Percentiles rank a stretch among this genome's conserved stretches.
phyloP scores from a whole-genome alignment of 1,139 yeast species.

The Debaryomycetaceae sp. region DNA sequence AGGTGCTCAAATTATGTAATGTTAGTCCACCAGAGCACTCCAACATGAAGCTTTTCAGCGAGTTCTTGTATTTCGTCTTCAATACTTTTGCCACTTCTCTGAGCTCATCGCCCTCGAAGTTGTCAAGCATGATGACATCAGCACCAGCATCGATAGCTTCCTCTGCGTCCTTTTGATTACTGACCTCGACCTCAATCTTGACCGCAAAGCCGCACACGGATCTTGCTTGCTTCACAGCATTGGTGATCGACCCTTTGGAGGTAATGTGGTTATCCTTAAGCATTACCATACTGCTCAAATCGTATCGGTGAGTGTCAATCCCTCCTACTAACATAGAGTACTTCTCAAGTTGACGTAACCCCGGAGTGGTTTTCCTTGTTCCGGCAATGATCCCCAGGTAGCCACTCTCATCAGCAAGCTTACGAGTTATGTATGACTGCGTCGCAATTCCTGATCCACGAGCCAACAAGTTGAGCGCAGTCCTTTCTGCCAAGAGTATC shows the following conservation, averaged over 20 bases:
- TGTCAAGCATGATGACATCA: slow-evolving; percentile 93
- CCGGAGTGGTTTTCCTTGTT: slow-evolving; percentile 98
- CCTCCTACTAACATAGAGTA: slow-evolving; percentile 96
- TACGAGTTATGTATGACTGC: slow-evolving; percentile 56
- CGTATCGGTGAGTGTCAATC: slow-evolving; percentile 89
- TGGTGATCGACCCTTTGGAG: slow-evolving; percentile 87
- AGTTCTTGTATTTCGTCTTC: slow-evolving; percentile 54
- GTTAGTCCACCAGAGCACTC: slow-evolving; percentile 94
- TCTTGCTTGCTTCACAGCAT: slow-evolving; percentile 76
- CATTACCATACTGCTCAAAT: slow-evolving; percentile 93
- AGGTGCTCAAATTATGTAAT: slow-evolving; percentile 59
- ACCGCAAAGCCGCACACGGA: slow-evolving; percentile 83
- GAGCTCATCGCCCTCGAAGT: slow-evolving; percentile 68
- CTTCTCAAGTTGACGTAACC: slow-evolving; percentile 81
- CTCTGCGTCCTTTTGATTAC: slow-evolving; percentile 75
- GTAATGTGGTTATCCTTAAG: slow-evolving; percentile 91
- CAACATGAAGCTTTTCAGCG: slow-evolving; percentile 54
- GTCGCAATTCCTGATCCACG: slow-evolving; percentile 92
- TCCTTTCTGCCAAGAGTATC: slow-evolving; percentile 78
- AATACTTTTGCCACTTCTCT: slow-evolving; percentile 62
- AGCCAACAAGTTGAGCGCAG: slow-evolving; percentile 78
- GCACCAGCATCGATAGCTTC: slow-evolving; percentile 96
- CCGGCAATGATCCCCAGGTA: slow-evolving; percentile 88
- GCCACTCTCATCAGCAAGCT: slow-evolving; percentile 66
- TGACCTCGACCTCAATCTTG: slow-evolving; percentile 91